Conservation (phyloP, 2,329 filamentous ascomycete species). For the Cladophialophora bantiana region DNA sequence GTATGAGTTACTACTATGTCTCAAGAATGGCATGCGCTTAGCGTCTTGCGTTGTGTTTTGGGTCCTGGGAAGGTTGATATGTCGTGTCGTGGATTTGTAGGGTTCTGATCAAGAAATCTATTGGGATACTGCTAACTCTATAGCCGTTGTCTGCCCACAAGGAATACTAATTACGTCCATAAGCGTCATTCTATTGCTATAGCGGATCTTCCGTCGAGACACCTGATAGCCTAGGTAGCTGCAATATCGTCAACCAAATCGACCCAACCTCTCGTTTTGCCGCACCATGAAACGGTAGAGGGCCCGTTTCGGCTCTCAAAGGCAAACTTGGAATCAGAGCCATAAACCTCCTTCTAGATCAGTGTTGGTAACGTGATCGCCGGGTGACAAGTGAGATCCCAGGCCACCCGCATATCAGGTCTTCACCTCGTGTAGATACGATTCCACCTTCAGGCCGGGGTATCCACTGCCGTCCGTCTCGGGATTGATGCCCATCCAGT, state of each 20-base stretch:
- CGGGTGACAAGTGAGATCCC: background rate
- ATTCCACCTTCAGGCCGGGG: background rate
- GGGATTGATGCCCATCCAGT: background rate
- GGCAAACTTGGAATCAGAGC: background rate
- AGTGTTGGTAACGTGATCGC: background rate
- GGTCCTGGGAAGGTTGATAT: too few relatives aligned
- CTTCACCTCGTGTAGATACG: background rate
- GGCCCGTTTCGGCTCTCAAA: background rate
- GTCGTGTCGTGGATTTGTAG: too few relatives aligned
- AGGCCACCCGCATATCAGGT: background rate
- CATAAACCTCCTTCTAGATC: background rate
- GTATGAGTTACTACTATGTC: background rate
- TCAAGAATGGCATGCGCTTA: background rate
- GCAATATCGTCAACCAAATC: background rate
- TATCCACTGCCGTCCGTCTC: background rate
- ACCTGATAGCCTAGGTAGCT: too few relatives aligned
- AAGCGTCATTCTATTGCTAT: too few relatives aligned
- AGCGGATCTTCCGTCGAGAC: too few relatives aligned
- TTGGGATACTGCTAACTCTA: background rate
- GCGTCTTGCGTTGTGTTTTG: background rate
- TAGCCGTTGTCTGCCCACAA: background rate
- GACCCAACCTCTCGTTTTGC: background rate
- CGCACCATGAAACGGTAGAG: background rate
- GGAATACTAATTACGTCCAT: background rate
- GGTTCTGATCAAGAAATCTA: background rate